A percentile compares a stretch with the other conserved stretches of the same genome.
phyloP scores from a whole-genome alignment of 805 yeast genomes.

The Zygosaccharomyces bisporus region DNA sequence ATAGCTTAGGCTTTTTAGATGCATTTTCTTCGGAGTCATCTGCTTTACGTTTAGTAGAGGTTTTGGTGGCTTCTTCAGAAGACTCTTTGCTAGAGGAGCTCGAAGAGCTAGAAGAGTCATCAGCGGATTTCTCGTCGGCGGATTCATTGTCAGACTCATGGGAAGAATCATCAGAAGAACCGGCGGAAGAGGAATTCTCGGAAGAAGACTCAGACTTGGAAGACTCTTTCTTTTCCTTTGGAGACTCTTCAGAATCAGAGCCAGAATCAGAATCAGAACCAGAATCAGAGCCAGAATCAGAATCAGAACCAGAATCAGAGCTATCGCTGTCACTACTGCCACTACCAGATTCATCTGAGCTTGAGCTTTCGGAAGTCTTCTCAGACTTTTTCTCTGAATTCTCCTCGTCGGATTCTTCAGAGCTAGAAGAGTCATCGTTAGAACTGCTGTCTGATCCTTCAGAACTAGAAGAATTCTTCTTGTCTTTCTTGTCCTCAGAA shows the following conservation, averaged over 20 bases:
- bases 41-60: constrained; percentile 37
- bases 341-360: constrained; percentile 22
- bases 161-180: constrained; percentile 23
- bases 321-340: constrained; percentile 23
- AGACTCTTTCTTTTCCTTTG: constrained; percentile 8
- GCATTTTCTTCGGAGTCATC: constrained; percentile 41
- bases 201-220: background rate
- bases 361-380: constrained; percentile 22
- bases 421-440: constrained; percentile 11
- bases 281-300: constrained; percentile 30
- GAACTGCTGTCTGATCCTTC: constrained; percentile 35
- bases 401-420: constrained; percentile 20
- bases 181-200: constrained; percentile 11
- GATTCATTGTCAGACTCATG: constrained; percentile 23
- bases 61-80: constrained; percentile 32
- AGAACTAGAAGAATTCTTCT: constrained; percentile 39
- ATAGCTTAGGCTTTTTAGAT: constrained; percentile 40
- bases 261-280: too few relatives aligned
- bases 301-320: constrained; percentile 31
- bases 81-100: constrained; percentile 34
- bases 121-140: constrained; percentile 15
- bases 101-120: constrained; percentile 18
- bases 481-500: constrained; percentile 36
- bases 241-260: constrained; percentile 22
- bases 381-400: constrained; percentile 25